Evolutionary conservation across 1,284 basidiomycete genomes (phyloP), one percentile per base, ranked within the genome.

Genomic region (Crepidotus sp.): DNA sequence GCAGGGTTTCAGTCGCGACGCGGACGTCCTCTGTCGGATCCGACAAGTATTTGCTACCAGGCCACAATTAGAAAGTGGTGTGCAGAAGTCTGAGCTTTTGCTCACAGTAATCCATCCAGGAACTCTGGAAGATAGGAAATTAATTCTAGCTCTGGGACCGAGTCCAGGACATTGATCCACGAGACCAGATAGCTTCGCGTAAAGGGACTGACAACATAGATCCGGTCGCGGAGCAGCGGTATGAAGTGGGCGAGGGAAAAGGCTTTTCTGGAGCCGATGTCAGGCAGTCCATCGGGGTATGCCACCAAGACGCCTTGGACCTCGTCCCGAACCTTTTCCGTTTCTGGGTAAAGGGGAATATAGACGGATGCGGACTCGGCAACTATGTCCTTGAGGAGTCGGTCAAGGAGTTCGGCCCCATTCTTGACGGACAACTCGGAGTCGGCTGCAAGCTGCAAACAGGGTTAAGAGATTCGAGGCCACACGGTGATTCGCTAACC

Each of bases 351-450:
- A 47, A 88, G 80, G 2, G 94, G 93, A 45, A 98, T 84, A 61
- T 98, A 98, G 42, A 89, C 84, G 0, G 94, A 92, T 0, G 94
- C 96, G 2, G 91, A 89, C 66, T 98, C 96, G 26, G 93, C 88
- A 2, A 98, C 95, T 42, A 98, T 95, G 56, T 99, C 96, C 62
- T 98, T 98, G 58, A 99, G 76, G 13, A 98, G 74, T 19, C 96
- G 80, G 63, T 99, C 96, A 43, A 98, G 76, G n/a, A 99, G 76
- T 62, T 99, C 96, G 1, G 95, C 94, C 6, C 95, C 96, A 59
- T 98, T 98, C 77, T 97, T 97, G 54, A 98, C 96, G 2, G 95
- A 95, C 38, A 92, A 62, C 57, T 98, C 96, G 0, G 92, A 87
- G 62, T 99, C 96, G 30, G 95, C 92, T 5, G 93, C 90, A 44